phyloP scores from a whole-genome alignment of 2,329 filamentous ascomycete species.

The Sporothrix inflata region DNA sequence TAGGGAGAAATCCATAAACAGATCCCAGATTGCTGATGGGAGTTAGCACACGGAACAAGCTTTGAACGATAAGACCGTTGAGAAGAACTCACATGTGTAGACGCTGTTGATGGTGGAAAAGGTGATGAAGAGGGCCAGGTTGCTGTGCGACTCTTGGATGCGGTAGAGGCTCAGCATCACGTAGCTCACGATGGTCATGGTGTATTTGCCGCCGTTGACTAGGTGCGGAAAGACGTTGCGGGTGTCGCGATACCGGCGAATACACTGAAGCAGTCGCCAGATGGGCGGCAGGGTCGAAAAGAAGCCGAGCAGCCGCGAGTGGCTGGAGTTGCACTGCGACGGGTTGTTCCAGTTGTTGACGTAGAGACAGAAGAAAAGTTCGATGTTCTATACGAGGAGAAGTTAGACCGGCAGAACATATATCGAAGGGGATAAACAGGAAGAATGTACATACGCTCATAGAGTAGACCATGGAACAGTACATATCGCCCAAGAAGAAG shows the following conservation, averaged over 20 bases:
- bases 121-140: conserved; percentile 74
- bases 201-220: conserved; percentile 90
- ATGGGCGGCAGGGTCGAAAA: conserved; percentile 81
- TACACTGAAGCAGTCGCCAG: conserved; percentile 87
- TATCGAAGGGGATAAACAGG: too few relatives aligned
- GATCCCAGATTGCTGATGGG: conserved; percentile 72
- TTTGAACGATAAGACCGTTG: too few relatives aligned
- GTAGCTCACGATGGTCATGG: conserved; percentile 79
- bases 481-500: conserved; percentile 97
- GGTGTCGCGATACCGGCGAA: conserved; percentile 87
- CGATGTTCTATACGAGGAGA: conserved; percentile 68
- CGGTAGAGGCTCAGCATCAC: conserved; percentile 81
- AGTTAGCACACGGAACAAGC: too few relatives aligned
- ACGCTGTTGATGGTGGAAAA: conserved; percentile 81
- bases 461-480: conserved; percentile 90
- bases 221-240: conserved; percentile 88
- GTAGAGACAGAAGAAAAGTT: conserved; percentile 94
- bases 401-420: background rate
- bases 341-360: conserved; percentile 75
- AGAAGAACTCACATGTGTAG: conserved; percentile 60
- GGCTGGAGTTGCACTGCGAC: conserved; percentile 77
- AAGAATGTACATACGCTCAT: conserved; percentile 67
- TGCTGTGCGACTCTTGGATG: conserved; percentile 60
- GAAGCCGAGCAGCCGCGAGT: conserved; percentile 85
- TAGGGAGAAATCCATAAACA: conserved; percentile 96